Evolutionary conservation across 179 eudicot species (phyloP), one percentile per base, ranked within the genome.

Genomic region (Heliamphora pulchella): DNA sequence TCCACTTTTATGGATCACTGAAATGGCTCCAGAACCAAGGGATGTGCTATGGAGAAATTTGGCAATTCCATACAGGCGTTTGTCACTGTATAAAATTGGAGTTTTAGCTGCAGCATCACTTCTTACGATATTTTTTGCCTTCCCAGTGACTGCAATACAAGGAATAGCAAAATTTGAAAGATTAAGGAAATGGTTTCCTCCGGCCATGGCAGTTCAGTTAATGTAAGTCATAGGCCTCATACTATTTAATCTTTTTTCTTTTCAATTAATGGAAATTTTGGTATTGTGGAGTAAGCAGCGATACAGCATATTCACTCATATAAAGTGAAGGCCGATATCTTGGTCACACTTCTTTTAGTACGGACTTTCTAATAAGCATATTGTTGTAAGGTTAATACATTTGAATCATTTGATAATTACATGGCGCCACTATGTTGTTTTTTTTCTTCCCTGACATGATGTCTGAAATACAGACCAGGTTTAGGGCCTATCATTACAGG

Each of bases 21-120:
- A 93, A 83, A 85, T 86, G 87, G 94, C 98, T 67, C 97, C 97
- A 72, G 98, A 93, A 82, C 97, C 98, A 31, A 93, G 98, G 82
- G 97, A 95, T 84, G 89, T 95, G 44, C 77, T 91, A n/a, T 95
- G 98, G 98, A 85, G 68, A 77, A 93, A 91, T 85, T 80, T 95
- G 85, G 88, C 89, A 77, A 89, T 89, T 63, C 91, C 97, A 31
- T 89, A 87, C 79, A 86, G 87, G 79, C 89, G 81, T 67, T 74
- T 93, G 51, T 86, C 92, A 62, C 77, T 93, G 18, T 86, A 91
- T 83, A 95, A 90, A 84, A 85, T 92, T 73, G 90, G 77, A 41
- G 89, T 91, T 66, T 89, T 77, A 86, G 77, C 85, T 66, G 87
- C 89, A 46, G 97, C 88, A 58, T 75, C 91, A 63, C 92, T 95